Evolutionary conservation across 2,329 filamentous ascomycete genomes (phyloP).

Genomic region (Fusarium clavum): DNA sequence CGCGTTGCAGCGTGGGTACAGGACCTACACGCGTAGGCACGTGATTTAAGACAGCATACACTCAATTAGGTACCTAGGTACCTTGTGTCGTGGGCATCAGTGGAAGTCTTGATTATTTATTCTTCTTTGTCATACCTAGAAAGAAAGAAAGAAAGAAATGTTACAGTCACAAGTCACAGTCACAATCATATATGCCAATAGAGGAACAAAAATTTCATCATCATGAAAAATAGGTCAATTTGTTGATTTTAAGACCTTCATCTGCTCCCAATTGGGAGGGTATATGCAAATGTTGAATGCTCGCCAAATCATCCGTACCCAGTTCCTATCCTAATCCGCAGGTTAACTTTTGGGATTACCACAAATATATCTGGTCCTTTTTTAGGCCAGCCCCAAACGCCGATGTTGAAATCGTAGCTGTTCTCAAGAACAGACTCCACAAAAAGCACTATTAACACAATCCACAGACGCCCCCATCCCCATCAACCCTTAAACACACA

Average conservation of each 20-base stretch:
- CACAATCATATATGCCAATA: not conserved
- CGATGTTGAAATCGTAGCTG: conserved; percentile 70
- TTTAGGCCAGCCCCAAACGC: conserved; percentile 59
- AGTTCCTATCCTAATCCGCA: conserved; percentile 49
- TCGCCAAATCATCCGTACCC: conserved; percentile 50
- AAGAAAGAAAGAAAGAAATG: not conserved
- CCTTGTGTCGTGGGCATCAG: not conserved
- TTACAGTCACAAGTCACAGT: not conserved
- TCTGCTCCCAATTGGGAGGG: conserved; percentile 50
- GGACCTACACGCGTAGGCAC: conserved; percentile 37
- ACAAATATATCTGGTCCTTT: conserved; percentile 52
- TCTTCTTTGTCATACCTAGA: not conserved
- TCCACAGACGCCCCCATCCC: conserved; percentile 38
- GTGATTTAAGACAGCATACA: conserved; percentile 16
- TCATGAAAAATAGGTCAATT: conserved; percentile 46
- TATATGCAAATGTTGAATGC: conserved; percentile 57
- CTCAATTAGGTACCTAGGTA: not conserved
- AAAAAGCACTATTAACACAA: conserved; percentile 50
- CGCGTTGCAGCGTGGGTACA: conserved; percentile 33
- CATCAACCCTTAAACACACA: conserved; percentile 36
- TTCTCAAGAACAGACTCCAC: conserved; percentile 52
- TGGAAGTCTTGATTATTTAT: not conserved
- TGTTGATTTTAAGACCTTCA: conserved; percentile 48
- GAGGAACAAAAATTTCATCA: conserved; percentile 31
- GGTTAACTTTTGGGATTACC: conserved; percentile 54